phyloP scores from a whole-genome alignment of 331 rosid species.

The Cydonia oblonga region DNA sequence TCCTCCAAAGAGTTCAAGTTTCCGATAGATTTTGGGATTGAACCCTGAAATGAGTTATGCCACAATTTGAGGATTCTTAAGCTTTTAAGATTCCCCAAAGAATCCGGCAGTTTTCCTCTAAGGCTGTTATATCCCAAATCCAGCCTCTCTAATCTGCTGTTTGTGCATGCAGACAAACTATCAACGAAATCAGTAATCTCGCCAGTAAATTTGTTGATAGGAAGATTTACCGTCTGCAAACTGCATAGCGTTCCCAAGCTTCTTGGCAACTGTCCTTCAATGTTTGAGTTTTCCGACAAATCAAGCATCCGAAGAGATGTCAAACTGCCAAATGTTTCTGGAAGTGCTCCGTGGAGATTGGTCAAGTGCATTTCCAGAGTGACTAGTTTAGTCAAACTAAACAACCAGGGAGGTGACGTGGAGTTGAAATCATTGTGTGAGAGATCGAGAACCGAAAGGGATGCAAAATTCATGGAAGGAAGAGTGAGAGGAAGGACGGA shows the following conservation, averaged over 20 bases:
- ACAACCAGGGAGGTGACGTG: slow-evolving; percentile 7
- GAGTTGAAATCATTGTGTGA: background rate
- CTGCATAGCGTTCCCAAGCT: slow-evolving; percentile 8
- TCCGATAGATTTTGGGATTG: background rate
- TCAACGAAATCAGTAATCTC: slow-evolving; percentile 7
- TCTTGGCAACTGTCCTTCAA: background rate
- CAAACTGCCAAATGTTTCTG: background rate
- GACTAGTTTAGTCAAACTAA: background rate
- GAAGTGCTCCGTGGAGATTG: background rate
- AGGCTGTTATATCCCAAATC: background rate
- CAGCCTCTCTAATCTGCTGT: background rate
- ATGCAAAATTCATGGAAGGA: slow-evolving; percentile 17
- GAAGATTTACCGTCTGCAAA: background rate
- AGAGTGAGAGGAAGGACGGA: slow-evolving; percentile 3
- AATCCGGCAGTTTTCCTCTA: background rate
- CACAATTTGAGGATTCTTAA: background rate
- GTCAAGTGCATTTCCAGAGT: background rate
- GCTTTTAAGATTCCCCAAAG: background rate
- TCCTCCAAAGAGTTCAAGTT: background rate
- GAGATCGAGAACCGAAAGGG: slow-evolving; percentile 17
- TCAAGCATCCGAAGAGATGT: background rate
- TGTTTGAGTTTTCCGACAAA: background rate
- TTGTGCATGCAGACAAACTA: slow-evolving; percentile 1
- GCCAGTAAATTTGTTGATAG: background rate
- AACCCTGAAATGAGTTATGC: background rate